Percentiles rank a stretch among this genome's conserved stretches.
Conservation (phyloP, 352 stramenopile genomes). For the Pythium coloratum region DNA sequence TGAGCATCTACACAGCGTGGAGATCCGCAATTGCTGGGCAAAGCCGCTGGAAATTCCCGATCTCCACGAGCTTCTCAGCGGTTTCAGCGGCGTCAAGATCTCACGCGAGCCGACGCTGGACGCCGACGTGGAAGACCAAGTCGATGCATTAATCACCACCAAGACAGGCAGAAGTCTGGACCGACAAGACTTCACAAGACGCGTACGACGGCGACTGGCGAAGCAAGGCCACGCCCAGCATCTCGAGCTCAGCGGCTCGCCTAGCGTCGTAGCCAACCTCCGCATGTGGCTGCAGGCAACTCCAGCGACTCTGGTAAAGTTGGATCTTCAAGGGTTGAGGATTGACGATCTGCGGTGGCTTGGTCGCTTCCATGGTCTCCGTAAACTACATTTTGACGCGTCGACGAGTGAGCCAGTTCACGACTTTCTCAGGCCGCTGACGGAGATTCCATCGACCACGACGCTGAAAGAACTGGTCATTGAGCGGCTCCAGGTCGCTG, state of each 20-base stretch:
- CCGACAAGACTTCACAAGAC: conserved; percentile 1
- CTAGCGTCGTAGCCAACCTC: background rate
- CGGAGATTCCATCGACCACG: background rate
- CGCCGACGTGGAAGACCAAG: conserved; percentile 12
- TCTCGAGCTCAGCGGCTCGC: background rate
- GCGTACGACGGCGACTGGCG: conserved; percentile 5
- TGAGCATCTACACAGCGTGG: background rate
- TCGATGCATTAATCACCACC: background rate
- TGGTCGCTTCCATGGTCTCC: conserved; percentile 3
- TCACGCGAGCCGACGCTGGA: conserved; percentile 10
- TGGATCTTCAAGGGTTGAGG: background rate
- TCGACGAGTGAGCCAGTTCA: background rate
- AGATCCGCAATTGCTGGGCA: conserved; percentile 13
- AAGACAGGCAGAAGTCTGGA: background rate
- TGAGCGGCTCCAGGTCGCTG: background rate
- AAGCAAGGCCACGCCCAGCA: background rate
- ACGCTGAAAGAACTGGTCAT: conserved; percentile 15
- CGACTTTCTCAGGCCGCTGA: conserved; percentile 2
- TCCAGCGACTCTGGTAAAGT: background rate
- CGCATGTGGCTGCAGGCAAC: background rate
- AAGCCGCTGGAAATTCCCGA: background rate
- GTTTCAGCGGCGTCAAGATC: conserved; percentile 10
- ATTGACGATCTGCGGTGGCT: conserved; percentile 11
- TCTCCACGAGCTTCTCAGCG: conserved; percentile 2
- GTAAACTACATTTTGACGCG: conserved; percentile 12